Evolutionary conservation across 192 early-diverging fungal genomes (phyloP), one percentile per base, ranked within the genome.

Genomic region (Umbelopsis isabellina): DNA sequence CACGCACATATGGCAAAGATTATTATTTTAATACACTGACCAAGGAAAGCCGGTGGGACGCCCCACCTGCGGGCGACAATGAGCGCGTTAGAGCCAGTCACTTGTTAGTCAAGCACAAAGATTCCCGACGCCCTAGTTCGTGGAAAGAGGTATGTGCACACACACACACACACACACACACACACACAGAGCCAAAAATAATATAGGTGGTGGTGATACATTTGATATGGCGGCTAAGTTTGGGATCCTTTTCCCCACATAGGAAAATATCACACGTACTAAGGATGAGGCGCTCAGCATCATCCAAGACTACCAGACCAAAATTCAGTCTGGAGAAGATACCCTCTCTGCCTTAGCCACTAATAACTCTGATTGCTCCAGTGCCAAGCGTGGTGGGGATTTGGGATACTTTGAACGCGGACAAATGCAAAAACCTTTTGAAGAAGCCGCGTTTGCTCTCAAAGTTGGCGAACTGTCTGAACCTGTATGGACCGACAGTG

Each of bases 401-500:
- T 73, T 99, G 21, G 92, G 92, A 0, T 86, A 75, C 37, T 98
- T 99, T 87, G 91, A 91, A 46, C 82, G 77, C 1, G 95, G 95
- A 50, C 84, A 92, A 67, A 99, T 98, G 96, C 94, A 97, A 77
- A 86, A 88, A 21, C 82, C 90, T 35, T 99, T 97, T 83, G 95
- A 99, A 71, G 82, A 93, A 5, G 93, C 95, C 1, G 89, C 95
- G 15, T 94, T 92, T 86, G 91, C 82, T 1, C 82, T 99, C 0
- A 47, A 91, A 71, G 90, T 97, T 11, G 95, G 94, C 12, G 87
- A 97, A 79, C 79, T 97, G 41, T 92, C 90, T 72, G 74, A 85
- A 50, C 91, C 90, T 21, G 86, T 99, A 21, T 91, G 90, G 83
- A 90, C 92, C 30, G 96, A 98, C 73, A 93, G 91, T 73, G 97